A percentile compares a stretch with the other conserved stretches of the same genome.
phyloP scores from a whole-genome alignment of 257 asterid species.

The Solanum corneliomulleri region DNA sequence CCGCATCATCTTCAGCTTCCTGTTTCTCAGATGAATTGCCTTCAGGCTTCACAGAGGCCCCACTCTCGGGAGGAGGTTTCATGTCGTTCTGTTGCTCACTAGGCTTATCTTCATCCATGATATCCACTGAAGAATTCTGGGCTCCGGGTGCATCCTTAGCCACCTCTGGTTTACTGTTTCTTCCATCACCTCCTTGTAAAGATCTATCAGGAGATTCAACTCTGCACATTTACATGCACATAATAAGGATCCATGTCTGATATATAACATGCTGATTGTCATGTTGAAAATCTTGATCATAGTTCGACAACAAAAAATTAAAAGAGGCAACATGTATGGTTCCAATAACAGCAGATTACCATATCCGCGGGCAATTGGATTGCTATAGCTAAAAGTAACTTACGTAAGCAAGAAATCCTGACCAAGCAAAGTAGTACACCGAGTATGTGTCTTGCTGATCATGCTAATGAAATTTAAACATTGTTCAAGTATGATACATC shows the following conservation, averaged over 20 bases:
- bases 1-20: slow-evolving; percentile 9
- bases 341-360: background rate
- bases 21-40: slow-evolving; percentile 1
- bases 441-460: background rate
- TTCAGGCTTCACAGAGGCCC: slow-evolving; percentile 7
- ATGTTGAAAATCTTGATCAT: background rate
- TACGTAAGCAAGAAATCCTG: background rate
- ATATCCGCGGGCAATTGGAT: background rate
- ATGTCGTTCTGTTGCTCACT: slow-evolving; percentile 16
- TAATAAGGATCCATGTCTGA: background rate
- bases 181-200: slow-evolving; percentile 42
- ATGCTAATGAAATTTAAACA: background rate
- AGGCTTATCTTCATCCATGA: slow-evolving; percentile 14
- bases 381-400: background rate
- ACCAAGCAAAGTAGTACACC: background rate
- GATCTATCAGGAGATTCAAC: slow-evolving; percentile 54
- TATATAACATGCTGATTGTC: background rate
- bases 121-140: slow-evolving; percentile 3
- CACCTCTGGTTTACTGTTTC: slow-evolving; percentile 23
- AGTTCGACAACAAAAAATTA: background rate
- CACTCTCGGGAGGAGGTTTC: slow-evolving; percentile 14
- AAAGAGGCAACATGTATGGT: background rate
- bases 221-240: slow-evolving; percentile 28
- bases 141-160: slow-evolving; percentile 14
- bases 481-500: background rate